phyloP scores from a whole-genome alignment of 352 stramenopile genomes.

The Phytophthora rubi region DNA sequence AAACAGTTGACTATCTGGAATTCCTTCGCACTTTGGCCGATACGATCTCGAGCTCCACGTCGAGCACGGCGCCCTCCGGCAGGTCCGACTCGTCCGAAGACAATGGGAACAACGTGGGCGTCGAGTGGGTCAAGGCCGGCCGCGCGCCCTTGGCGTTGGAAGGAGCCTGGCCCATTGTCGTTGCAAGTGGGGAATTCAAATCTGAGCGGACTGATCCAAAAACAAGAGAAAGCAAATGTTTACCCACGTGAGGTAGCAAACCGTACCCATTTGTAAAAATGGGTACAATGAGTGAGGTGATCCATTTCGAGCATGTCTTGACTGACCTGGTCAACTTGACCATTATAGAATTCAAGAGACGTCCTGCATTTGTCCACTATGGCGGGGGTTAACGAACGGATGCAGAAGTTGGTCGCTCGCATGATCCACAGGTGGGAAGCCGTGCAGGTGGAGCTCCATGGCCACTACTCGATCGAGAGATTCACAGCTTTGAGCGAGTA shows the following conservation, averaged over 20 bases:
- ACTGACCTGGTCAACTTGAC: not conserved
- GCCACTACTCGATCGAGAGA: conserved; percentile 21
- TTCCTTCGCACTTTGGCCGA: conserved; percentile 35
- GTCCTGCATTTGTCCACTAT: not conserved
- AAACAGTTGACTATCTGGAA: not conserved
- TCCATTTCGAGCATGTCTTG: too few relatives aligned
- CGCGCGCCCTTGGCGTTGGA: conserved; percentile 10
- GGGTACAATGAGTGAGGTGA: too few relatives aligned
- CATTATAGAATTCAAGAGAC: not conserved
- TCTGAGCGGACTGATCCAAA: conserved; percentile 1
- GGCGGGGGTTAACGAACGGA: not conserved
- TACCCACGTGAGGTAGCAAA: not conserved
- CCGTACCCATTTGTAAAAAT: not conserved
- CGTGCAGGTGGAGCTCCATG: conserved; percentile 33
- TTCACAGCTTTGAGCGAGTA: conserved; percentile 24
- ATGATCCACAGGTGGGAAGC: conserved; percentile 32
- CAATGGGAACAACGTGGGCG: conserved; percentile 23
- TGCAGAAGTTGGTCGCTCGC: conserved; percentile 3
- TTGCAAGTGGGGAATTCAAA: conserved; percentile 8
- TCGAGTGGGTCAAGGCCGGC: conserved; percentile 2
- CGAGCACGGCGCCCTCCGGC: conserved; percentile 22
- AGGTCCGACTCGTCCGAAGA: conserved; percentile 29
- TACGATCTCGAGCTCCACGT: conserved; percentile 46
- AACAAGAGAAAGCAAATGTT: conserved; percentile 8
- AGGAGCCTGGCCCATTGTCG: conserved; percentile 38